Evolutionary conservation across 805 yeast genomes (phyloP), one percentile per base, ranked within the genome.

Genomic region (Metschnikowia lunata): DNA sequence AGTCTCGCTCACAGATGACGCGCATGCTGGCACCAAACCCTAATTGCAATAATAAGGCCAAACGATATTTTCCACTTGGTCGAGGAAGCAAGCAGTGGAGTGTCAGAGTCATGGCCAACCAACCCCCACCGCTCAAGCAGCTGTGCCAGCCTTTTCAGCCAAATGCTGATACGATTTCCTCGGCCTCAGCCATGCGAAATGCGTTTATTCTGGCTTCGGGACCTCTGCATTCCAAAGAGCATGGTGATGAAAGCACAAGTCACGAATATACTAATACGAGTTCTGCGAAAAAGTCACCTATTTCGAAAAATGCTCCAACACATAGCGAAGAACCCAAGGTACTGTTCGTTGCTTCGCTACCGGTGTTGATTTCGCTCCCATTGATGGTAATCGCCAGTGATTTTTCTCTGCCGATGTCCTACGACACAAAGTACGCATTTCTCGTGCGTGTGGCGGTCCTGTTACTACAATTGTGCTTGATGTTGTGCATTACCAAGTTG

Each of bases 291-390:
- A 18, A 5, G 18, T 15, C 34, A n/a, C 14, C 26, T 18, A 8
- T 7, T 15, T 18, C n/a, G 11, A 7, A 10, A 10, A 6, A 18
- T n/a, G n/a, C 23, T 27, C 32, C 30, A 23, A 18, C 18, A 30
- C 10, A 32, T 39, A 11, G 27, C 18, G 31, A 10, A 15, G 15
- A 30, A n/a, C 37, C 32, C n/a, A 33, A 36, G 9, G 29, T 42
- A 15, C 52, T 33, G 37, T 40, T 42, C 40, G 8, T 42, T n/a
- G 34, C 59, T n/a, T 57, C 69, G 4, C 50, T 67, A 29, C 72
- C 72, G 1, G 60, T 64, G 26, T 50, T 67, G 27, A 58, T 62
- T 37, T 61, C 71, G 6, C 54, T 64, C 28, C 67, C 70, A 9
- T 51, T 64, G 34, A 44, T 63, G 37, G 54, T 65, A 26, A 42